Evolutionary conservation across 305 asterid species (phyloP), one percentile per base, ranked within the genome.

Genomic region (Fraxinus dipetala): DNA sequence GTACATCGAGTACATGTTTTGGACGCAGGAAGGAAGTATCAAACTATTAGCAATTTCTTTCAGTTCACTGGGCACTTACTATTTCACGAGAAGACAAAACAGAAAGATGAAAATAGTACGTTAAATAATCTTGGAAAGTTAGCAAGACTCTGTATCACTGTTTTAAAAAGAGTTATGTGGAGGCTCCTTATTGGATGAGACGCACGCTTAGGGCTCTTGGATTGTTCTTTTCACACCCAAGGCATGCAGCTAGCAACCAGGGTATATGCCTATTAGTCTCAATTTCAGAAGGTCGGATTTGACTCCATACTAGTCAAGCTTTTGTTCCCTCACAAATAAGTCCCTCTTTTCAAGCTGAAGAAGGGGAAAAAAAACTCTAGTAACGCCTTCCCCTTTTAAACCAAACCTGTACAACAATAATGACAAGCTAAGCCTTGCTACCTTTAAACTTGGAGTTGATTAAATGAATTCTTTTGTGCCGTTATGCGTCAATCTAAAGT

Each of bases 1-100:
- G 40, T 78, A 28, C 74, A 56, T 38, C 31, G 32, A 63, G 63
- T 79, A 34, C 8, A 78, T 32, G 38, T 34, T 45, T 11, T 26
- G 48, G 24, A 31, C 2, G 8, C 20, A 67, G 38, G 73, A 26
- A 65, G 73, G 8, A 67, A 67, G 74, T 13, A 67, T 31, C 38
- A 43, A 28, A 40, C 67, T 16, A 24, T n/a, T 16, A 24, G 3
- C 38, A 6, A 14, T 18, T 28, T 67, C 74, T 31, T 48, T 67
- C 70, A 51, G 7, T 67, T 20, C n/a, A 70, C 45, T 11, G 7
- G 34, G 51, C 36, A 18, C 32, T 10, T 45, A 48, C 45, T 9
- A 63, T 61, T 22, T 70, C 10, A 70, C 4, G 26, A 69, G 78
- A 82, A 43, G 11, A 81, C 26, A 18, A 13, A 72, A 79, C 77